Evolutionary conservation across 1,139 yeast genomes (phyloP).

Genomic region (Yamadazyma buinensis): DNA sequence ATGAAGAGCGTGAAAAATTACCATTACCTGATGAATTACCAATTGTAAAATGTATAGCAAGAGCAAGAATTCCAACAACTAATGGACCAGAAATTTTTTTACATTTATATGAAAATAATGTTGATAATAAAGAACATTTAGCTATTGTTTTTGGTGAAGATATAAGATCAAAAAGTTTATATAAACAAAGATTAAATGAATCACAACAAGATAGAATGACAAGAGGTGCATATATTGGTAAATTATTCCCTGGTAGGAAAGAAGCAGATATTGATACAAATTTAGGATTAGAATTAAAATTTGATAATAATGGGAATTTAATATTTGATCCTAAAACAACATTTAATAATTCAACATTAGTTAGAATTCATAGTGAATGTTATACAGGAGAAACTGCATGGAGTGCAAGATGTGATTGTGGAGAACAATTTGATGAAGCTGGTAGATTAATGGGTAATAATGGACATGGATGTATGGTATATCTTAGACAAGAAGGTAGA

Average conservation of each 20-base stretch:
- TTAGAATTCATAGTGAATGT: slow-evolving; percentile 92
- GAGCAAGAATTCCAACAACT: slow-evolving; percentile 94
- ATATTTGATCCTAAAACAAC: slow-evolving; percentile 30
- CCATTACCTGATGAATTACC: slow-evolving; percentile 47
- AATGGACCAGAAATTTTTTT: slow-evolving; percentile 89
- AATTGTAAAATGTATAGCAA: slow-evolving; percentile 77
- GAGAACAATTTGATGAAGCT: slow-evolving; percentile 98
- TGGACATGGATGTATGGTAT: slow-evolving; percentile 93
- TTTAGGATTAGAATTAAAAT: slow-evolving; percentile 37
- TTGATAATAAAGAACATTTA: slow-evolving; percentile 89
- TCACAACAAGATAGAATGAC: slow-evolving; percentile 93
- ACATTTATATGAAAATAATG: slow-evolving; percentile 80
- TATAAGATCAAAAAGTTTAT: slow-evolving; percentile 73
- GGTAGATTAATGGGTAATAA: slow-evolving; percentile 84
- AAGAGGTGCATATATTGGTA: slow-evolving; percentile 93
- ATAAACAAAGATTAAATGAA: slow-evolving; percentile 59
- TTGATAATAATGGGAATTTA: slow-evolving; percentile 49
- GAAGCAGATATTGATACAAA: slow-evolving; percentile 61
- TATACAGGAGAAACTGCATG: slow-evolving; percentile 99
- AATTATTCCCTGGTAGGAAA: slow-evolving; percentile 78
- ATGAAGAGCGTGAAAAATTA: slow-evolving; percentile 18
- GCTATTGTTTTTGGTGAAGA: slow-evolving; percentile 97
- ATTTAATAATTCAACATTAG: slow-evolving; percentile 46
- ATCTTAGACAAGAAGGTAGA: slow-evolving; percentile 95
- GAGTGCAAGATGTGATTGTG: slow-evolving; percentile 99